Percentiles rank a stretch among this genome's conserved stretches.
phyloP scores from a whole-genome alignment of 192 early-diverging fungal species.

The Podochytrium sp. region DNA sequence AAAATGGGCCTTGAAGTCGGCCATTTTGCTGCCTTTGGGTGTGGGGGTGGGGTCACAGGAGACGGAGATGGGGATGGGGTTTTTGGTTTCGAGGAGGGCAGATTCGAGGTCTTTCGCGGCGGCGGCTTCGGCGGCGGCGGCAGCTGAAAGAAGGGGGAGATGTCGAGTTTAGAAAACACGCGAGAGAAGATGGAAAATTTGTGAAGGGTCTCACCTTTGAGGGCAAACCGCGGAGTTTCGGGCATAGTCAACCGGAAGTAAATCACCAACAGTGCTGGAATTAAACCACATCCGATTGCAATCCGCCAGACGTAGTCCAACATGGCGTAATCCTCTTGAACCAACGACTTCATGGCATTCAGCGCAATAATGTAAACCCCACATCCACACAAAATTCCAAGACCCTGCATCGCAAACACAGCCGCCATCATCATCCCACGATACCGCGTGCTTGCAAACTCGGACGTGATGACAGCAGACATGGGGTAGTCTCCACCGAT shows the following conservation, averaged over 20 bases:
- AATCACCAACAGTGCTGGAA: constrained; percentile 81
- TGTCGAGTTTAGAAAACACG: too few species aligned
- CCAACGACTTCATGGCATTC: constrained; percentile 68
- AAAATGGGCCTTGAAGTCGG: constrained; percentile 60
- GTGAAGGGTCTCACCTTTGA: too few species aligned
- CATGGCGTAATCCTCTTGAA: constrained; percentile 61
- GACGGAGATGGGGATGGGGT: constrained; percentile 26
- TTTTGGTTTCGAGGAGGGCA: constrained; percentile 28
- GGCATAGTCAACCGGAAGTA: constrained; percentile 89
- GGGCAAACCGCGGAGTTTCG: constrained; percentile 87
- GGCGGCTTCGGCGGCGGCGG: too few species aligned
- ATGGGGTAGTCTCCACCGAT: constrained; percentile 95
- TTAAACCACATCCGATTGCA: constrained; percentile 78
- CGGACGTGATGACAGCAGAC: constrained; percentile 90
- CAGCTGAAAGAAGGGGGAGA: too few species aligned
- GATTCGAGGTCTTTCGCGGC: constrained; percentile 67
- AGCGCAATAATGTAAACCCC: constrained; percentile 74
- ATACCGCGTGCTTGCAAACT: constrained; percentile 78
- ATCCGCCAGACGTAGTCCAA: constrained; percentile 94
- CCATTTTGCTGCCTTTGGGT: constrained; percentile 13
- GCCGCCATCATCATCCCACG: constrained; percentile 85
- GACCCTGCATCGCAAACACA: constrained; percentile 93
- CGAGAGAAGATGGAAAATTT: too few species aligned
- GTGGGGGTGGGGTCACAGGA: constrained; percentile 11
- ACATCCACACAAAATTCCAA: constrained; percentile 82